phyloP scores from a whole-genome alignment of 768 basidiomycete genomes.

The Leccinum uliginosum region DNA sequence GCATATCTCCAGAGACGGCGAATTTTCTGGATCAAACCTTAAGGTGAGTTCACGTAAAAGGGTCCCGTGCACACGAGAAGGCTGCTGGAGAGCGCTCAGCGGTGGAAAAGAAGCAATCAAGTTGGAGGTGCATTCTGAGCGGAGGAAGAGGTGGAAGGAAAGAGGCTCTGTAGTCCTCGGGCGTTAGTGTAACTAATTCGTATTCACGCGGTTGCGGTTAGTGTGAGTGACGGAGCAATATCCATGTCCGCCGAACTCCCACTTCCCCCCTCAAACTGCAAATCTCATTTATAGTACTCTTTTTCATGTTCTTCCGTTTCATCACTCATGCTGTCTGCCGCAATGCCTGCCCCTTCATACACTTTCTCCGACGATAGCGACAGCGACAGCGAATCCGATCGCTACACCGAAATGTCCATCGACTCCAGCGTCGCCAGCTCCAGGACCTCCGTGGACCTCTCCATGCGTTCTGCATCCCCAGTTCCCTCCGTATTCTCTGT shows the following conservation, averaged over 20 bases:
- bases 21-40: constrained; percentile 11
- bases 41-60: constrained; percentile 13
- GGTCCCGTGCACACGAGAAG: constrained; percentile 3
- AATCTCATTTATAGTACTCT: constrained; percentile 27
- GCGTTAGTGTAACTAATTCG: constrained; percentile 12
- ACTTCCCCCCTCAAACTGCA: constrained; percentile 14
- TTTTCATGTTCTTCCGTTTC: constrained; percentile 1
- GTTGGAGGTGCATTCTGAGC: background rate
- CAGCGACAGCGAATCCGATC: constrained; percentile 47
- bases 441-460: constrained; percentile 52
- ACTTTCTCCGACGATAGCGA: constrained; percentile 38
- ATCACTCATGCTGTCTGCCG: constrained; percentile 7
- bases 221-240: constrained; percentile 28
- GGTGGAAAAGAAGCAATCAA: constrained; percentile 5
- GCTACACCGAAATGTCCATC: constrained; percentile 40
- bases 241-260: constrained; percentile 30
- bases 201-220: constrained; percentile 26
- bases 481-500: constrained; percentile 65
- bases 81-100: background rate
- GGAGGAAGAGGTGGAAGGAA: background rate
- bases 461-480: constrained; percentile 64
- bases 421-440: constrained; percentile 43
- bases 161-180: constrained; percentile 16
- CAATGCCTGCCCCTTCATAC: constrained; percentile 13
- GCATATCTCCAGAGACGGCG: constrained; percentile 1